Base-by-base conservation (phyloP, 495 filamentous ascomycete species). In the Terfezia claveryi region DNA sequence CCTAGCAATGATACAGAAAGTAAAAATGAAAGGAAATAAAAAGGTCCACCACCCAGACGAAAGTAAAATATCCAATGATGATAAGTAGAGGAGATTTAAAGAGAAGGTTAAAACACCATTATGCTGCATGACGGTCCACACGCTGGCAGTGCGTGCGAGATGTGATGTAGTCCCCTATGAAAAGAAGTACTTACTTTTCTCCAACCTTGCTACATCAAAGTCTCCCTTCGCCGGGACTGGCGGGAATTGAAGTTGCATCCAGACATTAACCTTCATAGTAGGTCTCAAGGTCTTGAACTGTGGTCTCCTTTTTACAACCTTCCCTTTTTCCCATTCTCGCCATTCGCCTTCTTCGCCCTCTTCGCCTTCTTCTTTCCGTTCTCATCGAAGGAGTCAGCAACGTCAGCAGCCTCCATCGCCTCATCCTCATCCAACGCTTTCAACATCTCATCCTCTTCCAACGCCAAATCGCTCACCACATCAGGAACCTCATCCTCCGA, bases 391-490 rank as follows among this genome's bases (percentile, higher is more conserved):
- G 52, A 59, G 12, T 12, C 10, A 11, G 23, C 27, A 10, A 54
- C 56, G 2, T 50, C 56, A 14, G 23, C 17, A 32, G 14, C 49
- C 36, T 51, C 32, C 58, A 10, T 1, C 36, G n/a, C 14, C 56
- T 59, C 12, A 16, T 54, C 36, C 23, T 57, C 49, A 16, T 54
- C 41, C 17, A 4, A n/a, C 11, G 32, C 12, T 11, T 16, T 32
- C 1, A 37, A 16, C 9, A 54, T 37, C 36, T n/a, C n/a, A n/a
- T n/a, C n/a, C n/a, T 54, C 52, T 37, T 32, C 52, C 38, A 79
- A 81, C 6, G 74, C 73, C 50, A 69, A 70, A 59, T 80, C 80
- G 56, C 69, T 72, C 68, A 77, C 20, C 10, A 2, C 38, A 44
- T 16, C 38, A 11, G 38, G 38, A 44, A 1, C 38, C 10, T 44